Evolutionary conservation across 768 basidiomycete species (phyloP), one percentile per base, ranked within the genome.

Genomic region (Hericium coralloides): DNA sequence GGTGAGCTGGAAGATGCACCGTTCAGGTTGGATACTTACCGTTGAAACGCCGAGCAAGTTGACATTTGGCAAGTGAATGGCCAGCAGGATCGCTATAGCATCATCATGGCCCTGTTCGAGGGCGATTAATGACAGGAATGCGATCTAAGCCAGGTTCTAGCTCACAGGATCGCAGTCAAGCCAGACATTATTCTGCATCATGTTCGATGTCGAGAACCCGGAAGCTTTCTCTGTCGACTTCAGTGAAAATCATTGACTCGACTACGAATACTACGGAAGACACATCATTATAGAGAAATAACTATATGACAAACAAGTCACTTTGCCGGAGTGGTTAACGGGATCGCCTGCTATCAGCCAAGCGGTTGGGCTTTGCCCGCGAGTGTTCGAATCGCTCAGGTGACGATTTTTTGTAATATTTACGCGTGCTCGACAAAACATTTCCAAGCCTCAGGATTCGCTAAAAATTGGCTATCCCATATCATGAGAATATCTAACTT

Each of bases 241-340:
- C 8, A 31, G 31, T 9, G 8, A 1, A 31, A 9, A 31, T 31
- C 31, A 31, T n/a, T n/a, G n/a, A n/a, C n/a, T n/a, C n/a, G n/a
- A n/a, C n/a, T n/a, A n/a, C n/a, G n/a, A n/a, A n/a, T n/a, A n/a
- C n/a, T n/a, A n/a, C n/a, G n/a, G n/a, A n/a, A n/a, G 39, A 3
- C 10, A 12, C 2, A 3, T 3, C 39, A 12, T 12, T 3, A 41
- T 41, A 41, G 12, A 41, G n/a, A n/a, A n/a, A n/a, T n/a, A n/a
- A n/a, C n/a, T n/a, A n/a, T n/a, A n/a, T n/a, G n/a, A n/a, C n/a
- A n/a, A 17, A 17, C 15, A 43, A 45, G 82, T 85, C 82, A 85
- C 87, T 89, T 89, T 90, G 87, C 87, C 87, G 87, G 87, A 90
- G 88, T 89, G 88, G 88, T 90, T 89, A 89, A 89, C 73, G 73